Conservation (phyloP, 352 stramenopile genomes). For the Phytopythium helicoides region DNA sequence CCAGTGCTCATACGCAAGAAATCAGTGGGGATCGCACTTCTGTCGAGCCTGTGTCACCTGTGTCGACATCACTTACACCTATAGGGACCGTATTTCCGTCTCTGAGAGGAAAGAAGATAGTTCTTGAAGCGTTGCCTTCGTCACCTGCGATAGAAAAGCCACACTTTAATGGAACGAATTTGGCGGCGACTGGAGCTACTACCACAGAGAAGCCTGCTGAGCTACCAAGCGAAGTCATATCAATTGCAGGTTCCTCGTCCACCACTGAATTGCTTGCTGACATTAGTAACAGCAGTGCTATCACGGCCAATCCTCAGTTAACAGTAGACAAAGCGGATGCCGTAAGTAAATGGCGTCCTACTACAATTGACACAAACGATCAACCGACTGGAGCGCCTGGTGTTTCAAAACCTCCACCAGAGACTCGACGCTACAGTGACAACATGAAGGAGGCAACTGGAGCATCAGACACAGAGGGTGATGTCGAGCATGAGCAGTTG, state of each 20-base stretch:
- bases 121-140: slow-evolving; percentile 2
- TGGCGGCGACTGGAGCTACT: no score
- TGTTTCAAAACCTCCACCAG: no score
- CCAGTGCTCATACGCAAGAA: background rate
- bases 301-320: background rate
- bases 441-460: slow-evolving; percentile 2
- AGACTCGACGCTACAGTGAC: background rate
- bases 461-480: slow-evolving; percentile 7
- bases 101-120: slow-evolving; percentile 5
- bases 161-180: background rate
- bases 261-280: background rate
- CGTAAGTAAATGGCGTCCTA: no score
- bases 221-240: background rate
- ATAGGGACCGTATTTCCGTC: background rate
- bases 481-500: slow-evolving; percentile 12
- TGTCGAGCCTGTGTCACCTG: background rate
- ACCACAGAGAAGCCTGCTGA: no score
- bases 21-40: no score
- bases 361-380: no score
- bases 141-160: background rate
- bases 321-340: background rate
- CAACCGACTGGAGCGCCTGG: no score
- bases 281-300: background rate
- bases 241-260: background rate
- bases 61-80: background rate